These are phyloP conservation scores for Artemisia tridentata DNA, from an alignment of 129 eudicot species.

Conservation along the genomic window DNA sequence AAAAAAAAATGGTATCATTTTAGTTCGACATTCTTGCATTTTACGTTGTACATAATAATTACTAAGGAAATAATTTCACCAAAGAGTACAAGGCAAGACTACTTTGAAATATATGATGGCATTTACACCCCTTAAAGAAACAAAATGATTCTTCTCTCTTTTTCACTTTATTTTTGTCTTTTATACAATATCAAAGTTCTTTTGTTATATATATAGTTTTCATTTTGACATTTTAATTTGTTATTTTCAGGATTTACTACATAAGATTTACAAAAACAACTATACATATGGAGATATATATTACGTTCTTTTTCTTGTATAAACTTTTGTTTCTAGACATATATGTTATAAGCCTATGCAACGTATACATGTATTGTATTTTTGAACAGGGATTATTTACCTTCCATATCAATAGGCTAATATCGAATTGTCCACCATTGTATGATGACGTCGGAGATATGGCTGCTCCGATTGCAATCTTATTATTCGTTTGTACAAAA, in stretches of 20 bases:
- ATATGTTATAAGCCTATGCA: too few relatives aligned
- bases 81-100: slow-evolving; percentile 37
- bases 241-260: background rate
- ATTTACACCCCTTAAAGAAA: slow-evolving; percentile 32
- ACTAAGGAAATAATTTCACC: slow-evolving; percentile 20
- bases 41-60: slow-evolving; percentile 10
- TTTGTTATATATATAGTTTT: background rate
- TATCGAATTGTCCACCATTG: slow-evolving; percentile 83
- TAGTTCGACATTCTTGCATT: background rate
- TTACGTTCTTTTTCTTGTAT: too few relatives aligned
- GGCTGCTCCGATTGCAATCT: slow-evolving; percentile 87
- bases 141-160: slow-evolving; percentile 30
- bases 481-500: slow-evolving; percentile 77
- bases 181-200: slow-evolving; percentile 5
- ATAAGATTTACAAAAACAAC: background rate
- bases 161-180: slow-evolving; percentile 7
- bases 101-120: slow-evolving; percentile 34
- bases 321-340: too few relatives aligned
- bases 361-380: too few relatives aligned
- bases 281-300: background rate
- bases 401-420: slow-evolving; percentile 87
- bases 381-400: slow-evolving; percentile 27
- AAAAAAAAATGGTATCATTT: background rate
- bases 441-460: slow-evolving; percentile 84
- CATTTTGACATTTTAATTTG: background rate